Evolutionary conservation across 805 yeast genomes (phyloP), one percentile per base, ranked within the genome.

Genomic region (Scheffersomyces amazonensis): DNA sequence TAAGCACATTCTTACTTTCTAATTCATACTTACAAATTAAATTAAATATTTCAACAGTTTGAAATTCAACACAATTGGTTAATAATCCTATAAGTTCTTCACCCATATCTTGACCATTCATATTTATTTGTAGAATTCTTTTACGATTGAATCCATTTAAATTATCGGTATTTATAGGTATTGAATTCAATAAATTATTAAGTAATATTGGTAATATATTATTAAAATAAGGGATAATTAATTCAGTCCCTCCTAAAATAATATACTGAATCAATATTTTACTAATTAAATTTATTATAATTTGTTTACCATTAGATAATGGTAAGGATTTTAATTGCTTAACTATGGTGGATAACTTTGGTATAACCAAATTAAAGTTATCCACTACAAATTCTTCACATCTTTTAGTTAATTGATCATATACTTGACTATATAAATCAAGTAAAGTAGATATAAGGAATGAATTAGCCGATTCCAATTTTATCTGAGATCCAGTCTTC

Each of bases 361-460:
- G 30, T 4, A 13, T n/a, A 7, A 27, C 6, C 15, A 27, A 6
- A 15, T 27, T 27, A 13, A 22, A 37, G 5, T 16, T 21, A 12
- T 28, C 16, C 22, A 31, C 15, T 9, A 17, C 27, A 24, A 24
- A 24, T 13, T 24, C 27, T 21, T 21, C 23, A 21, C 7, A 7
- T 10, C 10, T 10, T 21, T 21, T 21, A 21, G 10, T 10, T 8
- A 21, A 7, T 21, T 24, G 12, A 5, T 13, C 12, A 27, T 27
- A 5, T 10, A 27, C 4, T 27, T 27, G 17, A n/a, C n/a, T 27
- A 27, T 15, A 8, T 15, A 27, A 27, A 31, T 43, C 49, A n/a
- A 46, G 31, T 15, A 46, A 33, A 3, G 40, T 31, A 4, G 35
- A 32, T 8, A 46, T 35, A 18, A 46, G 23, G 5, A 38, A 13